Base-by-base conservation (phyloP, 805 yeast genomes). In the Myxozyma lipomycoides region DNA sequence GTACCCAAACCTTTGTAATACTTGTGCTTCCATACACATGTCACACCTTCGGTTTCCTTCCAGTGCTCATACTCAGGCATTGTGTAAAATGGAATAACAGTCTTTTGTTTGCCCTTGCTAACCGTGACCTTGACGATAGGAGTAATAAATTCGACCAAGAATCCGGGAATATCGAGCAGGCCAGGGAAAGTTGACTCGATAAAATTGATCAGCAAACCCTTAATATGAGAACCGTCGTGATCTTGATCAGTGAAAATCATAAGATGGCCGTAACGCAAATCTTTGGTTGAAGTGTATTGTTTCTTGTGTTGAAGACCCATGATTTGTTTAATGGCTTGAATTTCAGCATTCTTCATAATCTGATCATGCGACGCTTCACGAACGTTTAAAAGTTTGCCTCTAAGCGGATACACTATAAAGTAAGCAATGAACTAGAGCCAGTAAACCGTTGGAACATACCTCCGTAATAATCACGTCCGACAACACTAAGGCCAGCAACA, bases 181-280 rank as follows among this genome's bases (percentile, higher is more conserved):
- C 98, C 98, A 1, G 98, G 98, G 72, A 93, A 93, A 28, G 95
- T 84, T 3, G 91, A 78, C 67, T 91, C 98, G 52, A 93, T 72
- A 64, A 93, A 93, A 67, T 93, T 93, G 63, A 93, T 93, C 51
- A 93, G 79, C 59, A 93, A 77, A 58, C 98, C 98, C 67, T 93
- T 93, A 67, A 93, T 93, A 73, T 93, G 98, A 17, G 95, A 85
- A 55, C 98, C 98, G 76, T 93, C 98, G 62, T 90, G 95, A 87
- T 93, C 98, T 71, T 93, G 98, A 84, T 93, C 98, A 4, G 98
- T 89, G 98, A 93, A 93, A 66, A 93, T 89, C 98, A 93, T 93
- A 45, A 93, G 78, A 67, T 89, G 96, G 34, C 98, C 98, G 65
- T 93, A 93, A 67, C 98, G 81, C 56, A 93, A 73, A 3, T 84